Base-by-base conservation (phyloP, 2,329 filamentous ascomycete species). In the Cercospora janseana region DNA sequence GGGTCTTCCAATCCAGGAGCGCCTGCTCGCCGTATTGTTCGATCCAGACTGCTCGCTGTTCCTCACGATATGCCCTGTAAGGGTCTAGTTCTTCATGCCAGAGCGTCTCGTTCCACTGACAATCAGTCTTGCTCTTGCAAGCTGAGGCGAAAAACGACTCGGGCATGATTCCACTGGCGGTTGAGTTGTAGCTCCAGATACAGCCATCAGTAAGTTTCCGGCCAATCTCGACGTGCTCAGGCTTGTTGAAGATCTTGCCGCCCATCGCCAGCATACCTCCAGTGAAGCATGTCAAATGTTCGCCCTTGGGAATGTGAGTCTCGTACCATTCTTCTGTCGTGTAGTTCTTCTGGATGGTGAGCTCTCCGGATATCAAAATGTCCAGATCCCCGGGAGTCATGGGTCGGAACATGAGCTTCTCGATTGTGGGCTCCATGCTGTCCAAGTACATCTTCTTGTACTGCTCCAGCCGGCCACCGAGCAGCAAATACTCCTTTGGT, bases 331-430 rank as follows among this genome's bases (percentile, higher is more conserved):
- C 46, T 2, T 74, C 68, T 10, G 75, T 75, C 1, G 61, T 66
- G 7, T 78, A 75, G 38, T 65, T 72, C n/a, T 80, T 67, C 58
- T 38, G 16, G 15, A 63, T 42, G 2, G 63, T 63, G 1, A 66
- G 56, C 4, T 82, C 82, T 18, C 86, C 85, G 0, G 87, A 81
- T 54, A 93, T 82, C 2, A 93, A 76, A n/a, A 93, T 79, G 52
- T 92, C 81, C 44, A 79, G 79, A 46, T 80, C 74, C 23, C 80
- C 78, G 5, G 82, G 79, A 15, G 82, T 79, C 81, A 93, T 86
- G 0, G 90, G 89, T 4, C 85, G 79, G 70, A 82, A 95, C 50
- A 95, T 80, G 7, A 95, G 76, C 66, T 87, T 79, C 57, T 88
- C 77, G 58, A 86, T 86, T 27, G 85, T 80, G 0, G 82, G 82